Percentiles rank a stretch among this genome's conserved stretches.
These are phyloP conservation scores for Pyrenophora seminiperda DNA, from an alignment of 2,329 filamentous ascomycete species.

Conservation along the genomic window DNA sequence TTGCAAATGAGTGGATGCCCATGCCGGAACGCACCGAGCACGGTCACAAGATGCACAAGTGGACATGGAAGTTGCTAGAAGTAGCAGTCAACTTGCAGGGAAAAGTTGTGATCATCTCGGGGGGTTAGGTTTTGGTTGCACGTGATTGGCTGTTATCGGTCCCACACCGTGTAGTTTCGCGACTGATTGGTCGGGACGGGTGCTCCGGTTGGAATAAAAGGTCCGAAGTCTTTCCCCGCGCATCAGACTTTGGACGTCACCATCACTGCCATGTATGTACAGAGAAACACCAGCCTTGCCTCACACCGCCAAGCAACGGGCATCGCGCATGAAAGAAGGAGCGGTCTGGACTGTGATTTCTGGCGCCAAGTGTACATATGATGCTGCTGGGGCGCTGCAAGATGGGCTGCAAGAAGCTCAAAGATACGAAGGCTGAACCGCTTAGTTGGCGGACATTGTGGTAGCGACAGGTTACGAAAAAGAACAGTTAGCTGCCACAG, in stretches of 20 bases:
- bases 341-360: background rate
- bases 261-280: background rate
- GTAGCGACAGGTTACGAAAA: conserved; percentile 1
- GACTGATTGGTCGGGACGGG: conserved; percentile 4
- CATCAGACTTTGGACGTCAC: conserved; percentile 3
- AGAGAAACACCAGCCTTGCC: background rate
- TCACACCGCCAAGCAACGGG: conserved; percentile 1
- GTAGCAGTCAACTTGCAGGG: too few species aligned
- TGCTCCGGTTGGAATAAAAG: background rate
- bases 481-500: background rate
- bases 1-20: too few species aligned
- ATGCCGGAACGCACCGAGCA: background rate
- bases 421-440: background rate
- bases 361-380: background rate
- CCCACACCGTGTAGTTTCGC: too few species aligned
- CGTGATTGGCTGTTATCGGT: too few species aligned
- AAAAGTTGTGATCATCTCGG: background rate
- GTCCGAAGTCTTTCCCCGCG: background rate
- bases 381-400: conserved; percentile 1
- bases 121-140: too few species aligned
- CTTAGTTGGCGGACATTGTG: conserved; percentile 1
- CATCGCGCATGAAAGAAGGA: background rate
- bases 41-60: background rate
- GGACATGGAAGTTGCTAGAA: conserved; percentile 6
- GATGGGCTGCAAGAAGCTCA: background rate